Base-by-base conservation (phyloP, 805 yeast species). In the Nakazawaea ishiwadae region DNA sequence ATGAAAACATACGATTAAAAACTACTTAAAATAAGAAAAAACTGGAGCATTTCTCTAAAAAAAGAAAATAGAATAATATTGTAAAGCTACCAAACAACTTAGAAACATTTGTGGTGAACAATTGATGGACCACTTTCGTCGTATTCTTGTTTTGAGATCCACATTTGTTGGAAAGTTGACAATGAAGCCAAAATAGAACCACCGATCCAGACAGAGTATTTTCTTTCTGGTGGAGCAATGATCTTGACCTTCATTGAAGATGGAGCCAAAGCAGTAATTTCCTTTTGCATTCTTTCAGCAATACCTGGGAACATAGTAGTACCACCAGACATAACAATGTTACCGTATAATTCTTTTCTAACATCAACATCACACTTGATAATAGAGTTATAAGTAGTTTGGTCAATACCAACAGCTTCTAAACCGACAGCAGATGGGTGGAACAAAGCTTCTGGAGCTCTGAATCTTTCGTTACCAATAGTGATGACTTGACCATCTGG, bases 221-320 rank as follows among this genome's bases (percentile, higher is more conserved):
- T 93, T 75, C 99, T 84, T 76, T 93, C 99, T 56, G 98, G 98
- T 57, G 98, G 96, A 68, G 99, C 99, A 68, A 85, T 85, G 68
- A 93, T 90, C 85, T 93, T 93, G 66, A 93, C 96, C 89, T 93
- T 93, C 97, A 93, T 93, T 49, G 97, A 88, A 58, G 97, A 87
- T 73, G 98, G 98, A 66, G 99, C 99, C 77, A 93, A 83, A 60
- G 97, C 96, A 59, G 97, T 88, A 65, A 93, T 89, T 79, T 93
- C 99, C 87, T 91, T 91, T 81, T 91, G 98, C 96, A 93, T 88
- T 81, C 99, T 91, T 81, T 93, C 98, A 71, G 97, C 97, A 71
- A 93, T 90, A 78, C 99, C 99, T 74, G 97, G 97, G 96, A 89
- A 93, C 98, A 93, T 89, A 59, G 99, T 93, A 62, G 98, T 90